Evolutionary conservation across 768 basidiomycete genomes (phyloP), one percentile per base, ranked within the genome.

Genomic region (Trametes cingulata): DNA sequence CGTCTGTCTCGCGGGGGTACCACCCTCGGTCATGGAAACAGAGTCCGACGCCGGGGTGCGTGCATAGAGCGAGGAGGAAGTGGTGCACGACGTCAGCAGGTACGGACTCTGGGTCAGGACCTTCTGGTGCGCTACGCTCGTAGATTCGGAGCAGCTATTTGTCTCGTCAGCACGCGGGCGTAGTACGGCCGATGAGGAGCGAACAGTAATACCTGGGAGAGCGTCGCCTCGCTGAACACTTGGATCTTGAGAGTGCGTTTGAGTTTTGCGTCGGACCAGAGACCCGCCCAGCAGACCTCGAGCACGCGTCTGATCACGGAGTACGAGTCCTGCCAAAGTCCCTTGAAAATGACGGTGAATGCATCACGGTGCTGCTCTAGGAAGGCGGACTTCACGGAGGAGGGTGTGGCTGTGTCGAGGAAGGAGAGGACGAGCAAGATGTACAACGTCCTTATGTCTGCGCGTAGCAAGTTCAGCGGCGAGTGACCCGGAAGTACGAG

Each of bases 1-100:
- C 73, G 10, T 79, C 79, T 17, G 72, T 70, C 61, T 88, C 87
- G 2, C 91, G 85, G 3, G 85, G 85, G 66, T 97, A 98, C 95
- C 95, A 98, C 2, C 95, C 95, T 8, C 84, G 80, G 67, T 95
- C 93, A 52, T 78, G 84, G 75, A 96, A 97, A 68, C 95, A 98
- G 14, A 97, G 79, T 0, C 95, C 95, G 13, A 78, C 74, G 0
- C 95, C 94, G 0, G 92, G 90, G 24, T 83, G 84, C 0, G 91
- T 89, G 66, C 89, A 91, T 29, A 93, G 84, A 1, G 88, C 89
- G 25, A 95, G 82, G 12, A 97, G 75, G 72, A 97, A 98, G 66
- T 95, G 93, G 61, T 93, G 91, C 0, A 83, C 86, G 3, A 96
- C 79, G 63, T 95, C 87, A 1, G 89, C 93, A 10, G 86, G 88